These are phyloP conservation scores for Liriodendron chinense DNA, from an alignment of 164 flowering plant species.

Conservation along the genomic window DNA sequence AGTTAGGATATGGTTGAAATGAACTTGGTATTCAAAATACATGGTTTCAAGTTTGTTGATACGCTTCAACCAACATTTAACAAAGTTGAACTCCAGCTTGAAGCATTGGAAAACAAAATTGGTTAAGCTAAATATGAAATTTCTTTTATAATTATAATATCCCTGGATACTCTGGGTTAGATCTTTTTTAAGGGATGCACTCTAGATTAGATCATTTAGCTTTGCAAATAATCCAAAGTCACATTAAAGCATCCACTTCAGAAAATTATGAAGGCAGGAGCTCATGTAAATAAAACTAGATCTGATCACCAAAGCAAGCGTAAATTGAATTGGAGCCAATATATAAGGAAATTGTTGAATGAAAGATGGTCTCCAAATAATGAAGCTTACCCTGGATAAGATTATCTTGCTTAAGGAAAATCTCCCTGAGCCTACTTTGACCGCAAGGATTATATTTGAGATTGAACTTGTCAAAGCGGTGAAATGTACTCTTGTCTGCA, in stretches of 20 bases:
- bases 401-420: conserved; percentile 96
- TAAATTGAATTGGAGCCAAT: neutral
- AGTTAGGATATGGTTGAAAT: too few relatives aligned
- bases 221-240: neutral
- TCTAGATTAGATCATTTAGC: neutral
- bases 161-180: too few relatives aligned
- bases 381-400: conserved; percentile 74
- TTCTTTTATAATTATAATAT: too few relatives aligned
- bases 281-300: neutral
- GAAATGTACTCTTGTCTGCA: conserved; percentile 99
- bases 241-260: neutral
- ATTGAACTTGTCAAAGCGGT: conserved; percentile 98
- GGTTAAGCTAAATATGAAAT: too few relatives aligned
- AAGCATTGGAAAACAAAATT: too few relatives aligned
- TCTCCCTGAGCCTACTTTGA: conserved; percentile 99
- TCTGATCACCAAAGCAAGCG: too few relatives aligned
- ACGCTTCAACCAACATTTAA: too few relatives aligned
- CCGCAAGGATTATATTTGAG: conserved; percentile 99
- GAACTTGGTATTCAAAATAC: too few relatives aligned
- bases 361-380: neutral
- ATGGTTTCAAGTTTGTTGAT: too few relatives aligned
- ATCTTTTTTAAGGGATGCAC: too few relatives aligned
- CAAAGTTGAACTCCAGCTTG: too few relatives aligned
- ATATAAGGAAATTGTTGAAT: neutral
- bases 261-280: neutral